Percentiles rank a stretch among this genome's conserved stretches.
phyloP scores from a whole-genome alignment of 768 basidiomycete species.

The Podaxis mareebaensis region DNA sequence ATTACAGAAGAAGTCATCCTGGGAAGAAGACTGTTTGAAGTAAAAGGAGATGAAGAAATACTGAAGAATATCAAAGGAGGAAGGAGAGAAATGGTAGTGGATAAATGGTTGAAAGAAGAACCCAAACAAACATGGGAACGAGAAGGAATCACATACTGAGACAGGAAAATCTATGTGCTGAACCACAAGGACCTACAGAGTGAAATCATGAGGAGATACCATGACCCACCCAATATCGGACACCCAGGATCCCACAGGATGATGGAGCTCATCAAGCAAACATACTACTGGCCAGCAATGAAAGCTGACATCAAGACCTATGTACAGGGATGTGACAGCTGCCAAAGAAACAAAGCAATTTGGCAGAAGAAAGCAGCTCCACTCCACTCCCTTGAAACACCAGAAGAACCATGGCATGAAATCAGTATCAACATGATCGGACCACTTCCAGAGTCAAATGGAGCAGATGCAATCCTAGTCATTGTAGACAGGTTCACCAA shows the following conservation, averaged over 20 bases:
- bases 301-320: no score
- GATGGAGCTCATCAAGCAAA: background rate
- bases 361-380: background rate
- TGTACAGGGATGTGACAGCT: background rate
- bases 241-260: background rate
- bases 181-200: background rate
- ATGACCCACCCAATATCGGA: background rate
- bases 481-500: no score
- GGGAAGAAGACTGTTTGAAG: no score
- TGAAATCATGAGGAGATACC: background rate
- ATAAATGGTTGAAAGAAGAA: background rate
- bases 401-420: background rate
- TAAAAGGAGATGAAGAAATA: background rate
- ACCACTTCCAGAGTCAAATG: background rate
- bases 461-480: no score
- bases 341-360: background rate
- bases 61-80: background rate
- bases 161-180: background rate
- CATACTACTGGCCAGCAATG: no score
- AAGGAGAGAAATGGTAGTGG: no score
- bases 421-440: background rate
- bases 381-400: background rate
- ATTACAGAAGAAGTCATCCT: no score
- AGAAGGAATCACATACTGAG: background rate
- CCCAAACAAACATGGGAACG: background rate